Evolutionary conservation across 768 basidiomycete species (phyloP).

Genomic region (Termitomyces sp.): DNA sequence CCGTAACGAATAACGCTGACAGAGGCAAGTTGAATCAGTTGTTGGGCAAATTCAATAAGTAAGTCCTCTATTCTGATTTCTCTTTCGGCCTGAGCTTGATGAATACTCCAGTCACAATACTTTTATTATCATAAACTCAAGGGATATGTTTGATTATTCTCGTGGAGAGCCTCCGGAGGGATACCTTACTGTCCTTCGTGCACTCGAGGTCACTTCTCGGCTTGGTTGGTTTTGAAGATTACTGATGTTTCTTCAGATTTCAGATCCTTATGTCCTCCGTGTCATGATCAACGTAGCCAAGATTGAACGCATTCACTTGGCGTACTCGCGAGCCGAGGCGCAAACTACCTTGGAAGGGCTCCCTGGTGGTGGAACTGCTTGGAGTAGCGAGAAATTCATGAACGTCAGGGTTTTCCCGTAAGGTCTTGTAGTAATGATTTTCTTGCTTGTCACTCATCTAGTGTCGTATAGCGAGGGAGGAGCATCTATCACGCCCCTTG

Average conservation of each 20-base stretch:
- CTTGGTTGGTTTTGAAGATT: neutral
- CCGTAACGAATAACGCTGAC: constrained; percentile 69
- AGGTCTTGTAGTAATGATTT: constrained; percentile 16
- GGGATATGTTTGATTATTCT: constrained; percentile 78
- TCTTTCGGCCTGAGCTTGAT: neutral
- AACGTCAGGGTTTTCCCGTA: constrained; percentile 59
- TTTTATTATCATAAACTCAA: constrained; percentile 58
- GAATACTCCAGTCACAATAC: constrained; percentile 30
- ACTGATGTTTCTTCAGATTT: constrained; percentile 46
- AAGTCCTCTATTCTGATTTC: constrained; percentile 13
- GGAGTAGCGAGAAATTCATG: constrained; percentile 56
- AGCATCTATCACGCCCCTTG: constrained; percentile 41
- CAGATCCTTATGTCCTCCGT: constrained; percentile 68
- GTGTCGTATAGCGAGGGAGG: constrained; percentile 55
- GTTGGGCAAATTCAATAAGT: constrained; percentile 59
- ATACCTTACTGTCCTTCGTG: constrained; percentile 73
- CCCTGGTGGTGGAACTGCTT: constrained; percentile 48
- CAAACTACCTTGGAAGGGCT: constrained; percentile 43
- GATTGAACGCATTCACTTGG: constrained; percentile 73
- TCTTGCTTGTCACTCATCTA: neutral
- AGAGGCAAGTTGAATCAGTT: constrained; percentile 49
- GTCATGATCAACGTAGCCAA: constrained; percentile 68
- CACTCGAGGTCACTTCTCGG: constrained; percentile 52
- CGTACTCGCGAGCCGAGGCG: constrained; percentile 56
- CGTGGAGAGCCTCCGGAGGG: constrained; percentile 60